These are phyloP conservation scores for Fraxinus albicans DNA, from an alignment of 305 asterid species.

Conservation along the genomic window DNA sequence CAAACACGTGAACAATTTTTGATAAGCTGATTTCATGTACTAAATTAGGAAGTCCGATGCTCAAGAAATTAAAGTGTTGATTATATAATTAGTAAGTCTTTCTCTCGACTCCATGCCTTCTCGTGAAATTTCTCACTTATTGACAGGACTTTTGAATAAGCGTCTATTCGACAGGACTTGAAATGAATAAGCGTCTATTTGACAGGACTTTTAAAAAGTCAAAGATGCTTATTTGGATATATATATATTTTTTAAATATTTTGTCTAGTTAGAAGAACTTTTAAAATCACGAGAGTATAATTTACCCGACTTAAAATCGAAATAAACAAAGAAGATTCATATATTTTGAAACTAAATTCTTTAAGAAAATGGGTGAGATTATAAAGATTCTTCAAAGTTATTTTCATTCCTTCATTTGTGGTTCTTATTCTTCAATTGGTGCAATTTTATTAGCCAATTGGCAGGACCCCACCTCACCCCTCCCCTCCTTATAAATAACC, in stretches of 20 bases:
- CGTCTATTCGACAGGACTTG: too few species aligned
- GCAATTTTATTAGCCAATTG: constrained; percentile 29
- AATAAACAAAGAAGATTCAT: constrained; percentile 13
- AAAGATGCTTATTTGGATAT: background rate
- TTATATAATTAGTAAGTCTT: background rate
- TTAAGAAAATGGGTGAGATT: background rate
- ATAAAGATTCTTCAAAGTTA: background rate
- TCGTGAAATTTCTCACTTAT: background rate
- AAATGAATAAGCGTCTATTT: too few species aligned
- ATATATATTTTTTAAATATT: too few species aligned
- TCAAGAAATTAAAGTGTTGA: constrained; percentile 4
- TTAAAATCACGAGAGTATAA: too few species aligned
- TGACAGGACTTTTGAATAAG: too few species aligned
- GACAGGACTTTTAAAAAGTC: too few species aligned
- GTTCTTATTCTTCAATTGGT: constrained; percentile 19
- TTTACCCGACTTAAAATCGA: background rate
- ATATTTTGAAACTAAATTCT: background rate
- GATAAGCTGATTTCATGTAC: constrained; percentile 19
- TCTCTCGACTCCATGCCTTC: background rate
- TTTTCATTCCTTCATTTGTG: constrained; percentile 21
- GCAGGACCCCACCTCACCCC: constrained; percentile 26
- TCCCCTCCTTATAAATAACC: constrained; percentile 43
- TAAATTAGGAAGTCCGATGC: constrained; percentile 22
- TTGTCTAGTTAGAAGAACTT: background rate
- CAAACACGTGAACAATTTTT: constrained; percentile 35